A percentile compares a stretch with the other conserved stretches of the same genome.
Conservation (phyloP, 352 stramenopile species). For the Phytophthora melonis region DNA sequence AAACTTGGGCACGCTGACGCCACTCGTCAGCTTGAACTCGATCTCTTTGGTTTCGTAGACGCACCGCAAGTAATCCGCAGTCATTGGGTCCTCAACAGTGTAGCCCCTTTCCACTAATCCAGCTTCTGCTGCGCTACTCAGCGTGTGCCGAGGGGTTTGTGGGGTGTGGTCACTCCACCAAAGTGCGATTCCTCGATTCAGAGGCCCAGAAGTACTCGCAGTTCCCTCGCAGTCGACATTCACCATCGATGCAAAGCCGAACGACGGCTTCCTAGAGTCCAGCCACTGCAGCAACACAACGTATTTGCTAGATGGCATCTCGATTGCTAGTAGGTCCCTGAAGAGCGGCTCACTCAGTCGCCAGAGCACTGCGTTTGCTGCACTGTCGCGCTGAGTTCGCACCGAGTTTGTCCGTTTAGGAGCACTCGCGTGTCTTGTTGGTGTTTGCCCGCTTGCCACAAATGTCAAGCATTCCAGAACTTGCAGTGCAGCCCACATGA, state of each 20-base stretch:
- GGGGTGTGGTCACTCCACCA: slow-evolving; percentile 29
- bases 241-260: slow-evolving; percentile 9
- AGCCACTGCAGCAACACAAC: slow-evolving; percentile 21
- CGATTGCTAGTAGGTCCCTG: slow-evolving; percentile 29
- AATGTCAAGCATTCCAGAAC: slow-evolving; percentile 10
- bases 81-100: not conserved
- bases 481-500: slow-evolving; percentile 16
- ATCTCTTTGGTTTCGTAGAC: slow-evolving; percentile 52
- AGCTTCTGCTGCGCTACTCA: slow-evolving; percentile 13
- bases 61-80: slow-evolving; percentile 25
- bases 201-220: not conserved
- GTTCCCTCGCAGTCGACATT: not conserved
- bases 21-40: slow-evolving; percentile 51
- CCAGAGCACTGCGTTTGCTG: slow-evolving; percentile 41
- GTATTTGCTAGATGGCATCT: slow-evolving; percentile 20
- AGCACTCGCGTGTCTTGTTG: not conserved
- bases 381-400: slow-evolving; percentile 11
- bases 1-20: slow-evolving; percentile 46
- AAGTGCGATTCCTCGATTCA: slow-evolving; percentile 1
- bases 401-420: too few species aligned
- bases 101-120: not conserved
- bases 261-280: slow-evolving; percentile 16
- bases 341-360: slow-evolving; percentile 38
- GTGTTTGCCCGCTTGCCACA: slow-evolving; percentile 18
- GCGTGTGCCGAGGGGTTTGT: slow-evolving; percentile 11